Evolutionary conservation across 345 rosid species (phyloP).

Genomic region (Linum lewisii): DNA sequence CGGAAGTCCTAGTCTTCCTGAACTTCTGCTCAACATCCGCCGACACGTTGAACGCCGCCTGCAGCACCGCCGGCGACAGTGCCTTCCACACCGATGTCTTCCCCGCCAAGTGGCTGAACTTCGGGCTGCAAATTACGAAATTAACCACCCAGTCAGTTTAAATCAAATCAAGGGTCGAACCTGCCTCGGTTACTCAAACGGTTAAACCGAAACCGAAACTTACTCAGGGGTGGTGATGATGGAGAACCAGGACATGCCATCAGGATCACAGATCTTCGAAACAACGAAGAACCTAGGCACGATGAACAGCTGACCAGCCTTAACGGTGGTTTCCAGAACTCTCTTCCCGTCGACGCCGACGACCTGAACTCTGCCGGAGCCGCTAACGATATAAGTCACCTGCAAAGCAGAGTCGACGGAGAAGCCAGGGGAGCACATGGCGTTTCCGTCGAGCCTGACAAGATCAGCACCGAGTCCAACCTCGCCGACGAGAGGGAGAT

Average conservation of each 20-base stretch:
- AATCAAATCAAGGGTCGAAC: not conserved
- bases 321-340: constrained; percentile 59
- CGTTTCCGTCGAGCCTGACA: constrained; percentile 59
- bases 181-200: no score
- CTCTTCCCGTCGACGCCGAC: constrained; percentile 69
- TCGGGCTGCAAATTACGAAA: constrained; percentile 66
- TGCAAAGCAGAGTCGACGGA: constrained; percentile 89
- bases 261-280: constrained; percentile 72
- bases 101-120: constrained; percentile 89
- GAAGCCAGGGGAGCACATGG: constrained; percentile 96
- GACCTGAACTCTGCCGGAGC: constrained; percentile 67
- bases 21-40: constrained; percentile 49
- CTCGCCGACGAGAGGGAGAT: constrained; percentile 77
- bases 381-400: constrained; percentile 69
- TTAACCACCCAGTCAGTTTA: no score
- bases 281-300: constrained; percentile 87
- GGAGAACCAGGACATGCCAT: constrained; percentile 87
- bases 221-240: constrained; percentile 84
- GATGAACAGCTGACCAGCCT: constrained; percentile 64
- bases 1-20: constrained; percentile 55
- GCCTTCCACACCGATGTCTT: constrained; percentile 75
- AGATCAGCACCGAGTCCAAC: constrained; percentile 90
- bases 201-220: no score
- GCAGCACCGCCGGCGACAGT: constrained; percentile 63
- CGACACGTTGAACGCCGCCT: constrained; percentile 58